phyloP scores from a whole-genome alignment of 2,329 filamentous ascomycete species.

The Arthrobotrys conoides region DNA sequence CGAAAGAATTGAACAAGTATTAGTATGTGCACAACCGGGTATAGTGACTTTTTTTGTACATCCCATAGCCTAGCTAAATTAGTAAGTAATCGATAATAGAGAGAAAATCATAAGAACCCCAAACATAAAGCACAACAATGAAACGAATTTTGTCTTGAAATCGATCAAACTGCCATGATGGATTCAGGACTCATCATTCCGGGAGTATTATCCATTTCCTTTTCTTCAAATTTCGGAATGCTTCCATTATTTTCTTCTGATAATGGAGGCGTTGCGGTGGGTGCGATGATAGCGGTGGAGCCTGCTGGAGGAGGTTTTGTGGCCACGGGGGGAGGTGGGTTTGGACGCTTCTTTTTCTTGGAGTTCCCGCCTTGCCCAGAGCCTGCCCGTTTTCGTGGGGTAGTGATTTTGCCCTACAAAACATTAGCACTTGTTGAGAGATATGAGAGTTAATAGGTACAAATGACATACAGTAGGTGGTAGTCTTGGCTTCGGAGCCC shows the following conservation, averaged over 20 bases:
- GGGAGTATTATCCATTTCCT: slow-evolving; percentile 75
- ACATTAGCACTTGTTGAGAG: slow-evolving; percentile 67
- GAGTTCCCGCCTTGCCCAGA: slow-evolving; percentile 86
- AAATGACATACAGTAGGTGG: slow-evolving; percentile 70
- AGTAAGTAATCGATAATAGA: slow-evolving; percentile 24
- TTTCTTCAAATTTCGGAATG: slow-evolving; percentile 73
- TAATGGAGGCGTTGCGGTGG: slow-evolving; percentile 52
- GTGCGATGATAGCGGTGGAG: slow-evolving; percentile 64
- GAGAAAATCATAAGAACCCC: slow-evolving; percentile 6
- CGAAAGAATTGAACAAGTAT: slow-evolving; percentile 6
- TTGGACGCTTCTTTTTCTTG: slow-evolving; percentile 88
- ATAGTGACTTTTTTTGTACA: slow-evolving; percentile 31
- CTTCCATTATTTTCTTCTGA: slow-evolving; percentile 65
- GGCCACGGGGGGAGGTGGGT: slow-evolving; percentile 70
- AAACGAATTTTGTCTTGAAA: slow-evolving; percentile 15
- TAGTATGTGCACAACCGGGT: slow-evolving; percentile 31
- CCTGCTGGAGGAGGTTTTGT: slow-evolving; percentile 69
- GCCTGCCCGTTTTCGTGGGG: slow-evolving; percentile 84
- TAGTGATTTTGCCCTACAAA: slow-evolving; percentile 80
- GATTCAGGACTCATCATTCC: slow-evolving; percentile 91
- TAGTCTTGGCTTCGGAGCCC: slow-evolving; percentile 74
- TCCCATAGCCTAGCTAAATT: slow-evolving; percentile 26
- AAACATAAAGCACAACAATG: slow-evolving; percentile 25
- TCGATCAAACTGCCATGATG: slow-evolving; percentile 68
- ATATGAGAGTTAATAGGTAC: slow-evolving; percentile 71